Base-by-base conservation (phyloP, 208 protist species). In the Trypanosoma theileri region DNA sequence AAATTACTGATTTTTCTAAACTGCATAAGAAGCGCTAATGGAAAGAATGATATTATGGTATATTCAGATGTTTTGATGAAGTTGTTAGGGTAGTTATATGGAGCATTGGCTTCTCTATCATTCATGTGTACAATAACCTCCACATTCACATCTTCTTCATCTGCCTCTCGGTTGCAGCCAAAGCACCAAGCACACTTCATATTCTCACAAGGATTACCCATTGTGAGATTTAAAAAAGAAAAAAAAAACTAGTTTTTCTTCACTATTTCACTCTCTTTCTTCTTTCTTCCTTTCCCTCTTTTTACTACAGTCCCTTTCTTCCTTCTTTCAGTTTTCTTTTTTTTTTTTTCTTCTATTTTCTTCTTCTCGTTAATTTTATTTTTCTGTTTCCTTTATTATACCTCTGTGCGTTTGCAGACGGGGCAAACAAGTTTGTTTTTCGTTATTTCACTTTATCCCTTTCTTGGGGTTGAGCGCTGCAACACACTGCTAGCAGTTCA, bases 1-100 rank as follows among this genome's bases (percentile, higher is more conserved):
- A 97, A 56, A 64, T 99, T 98, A 42, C 95, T 95, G 11, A 91
- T 79, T 70, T 92, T 91, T 31, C 46, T 83, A 52, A 98, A 98
- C 76, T 99, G 96, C 57, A 98, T 86, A 12, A 96, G 75, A 12
- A 98, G 75, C 24, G 81, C 89, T 16, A 98, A 70, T n/a, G 97
- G 97, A 19, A 99, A 62, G 51, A 99, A 99, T 9, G 88, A 93
- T 22, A 79, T 72, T 3, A 87, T 3, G 13, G 86, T 95, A 80
- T 99, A 99, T 80, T 98, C 94, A 19, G 95, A 96, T 21, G 97
- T 99, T 19, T 77, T 64, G 19, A 97, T 92, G 59, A 88, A 96
- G 69, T 98, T 98, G 42, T 81, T 75, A 9, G 86, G 84, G 59
- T 85, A 97, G 17, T 84, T 58, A 58, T 77, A 92, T 54, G 19